phyloP scores from a whole-genome alignment of 164 flowering plant species.

The Houttuynia cordata region DNA sequence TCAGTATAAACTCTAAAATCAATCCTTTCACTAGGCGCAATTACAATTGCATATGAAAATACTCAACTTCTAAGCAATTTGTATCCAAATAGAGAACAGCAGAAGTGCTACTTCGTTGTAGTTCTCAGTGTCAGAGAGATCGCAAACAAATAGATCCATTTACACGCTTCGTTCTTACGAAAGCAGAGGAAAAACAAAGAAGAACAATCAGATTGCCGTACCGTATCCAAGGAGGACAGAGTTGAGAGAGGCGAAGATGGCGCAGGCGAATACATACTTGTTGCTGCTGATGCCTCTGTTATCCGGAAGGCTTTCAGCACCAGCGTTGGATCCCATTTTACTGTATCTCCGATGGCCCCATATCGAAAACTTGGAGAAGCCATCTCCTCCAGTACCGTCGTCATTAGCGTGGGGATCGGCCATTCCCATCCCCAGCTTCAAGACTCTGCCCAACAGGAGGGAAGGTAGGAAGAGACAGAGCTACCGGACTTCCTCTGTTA shows the following conservation, averaged over 20 bases:
- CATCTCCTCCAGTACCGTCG: neutral
- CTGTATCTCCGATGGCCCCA: neutral
- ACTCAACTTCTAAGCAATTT: no score
- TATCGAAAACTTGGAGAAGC: neutral
- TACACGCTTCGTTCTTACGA: no score
- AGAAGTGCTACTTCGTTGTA: no score
- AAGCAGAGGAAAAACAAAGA: no score
- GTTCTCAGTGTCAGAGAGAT: no score
- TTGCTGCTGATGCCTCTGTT: neutral
- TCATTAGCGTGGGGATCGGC: conserved; percentile 1
- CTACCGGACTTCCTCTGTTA: no score
- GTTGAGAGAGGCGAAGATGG: conserved; percentile 13
- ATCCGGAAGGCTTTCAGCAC: neutral
- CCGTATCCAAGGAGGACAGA: neutral
- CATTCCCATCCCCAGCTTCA: neutral
- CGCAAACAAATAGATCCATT: no score
- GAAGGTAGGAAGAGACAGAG: no score
- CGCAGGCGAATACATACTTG: conserved; percentile 20
- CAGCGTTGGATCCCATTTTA: neutral
- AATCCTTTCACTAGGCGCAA: no score
- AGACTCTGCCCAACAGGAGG: neutral
- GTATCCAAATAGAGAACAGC: no score
- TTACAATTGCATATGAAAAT: no score
- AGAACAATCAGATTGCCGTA: neutral
- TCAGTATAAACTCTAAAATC: no score